These are phyloP conservation scores for Kingdonia uniflora DNA, from an alignment of 164 flowering plant genomes.

Conservation along the genomic window DNA sequence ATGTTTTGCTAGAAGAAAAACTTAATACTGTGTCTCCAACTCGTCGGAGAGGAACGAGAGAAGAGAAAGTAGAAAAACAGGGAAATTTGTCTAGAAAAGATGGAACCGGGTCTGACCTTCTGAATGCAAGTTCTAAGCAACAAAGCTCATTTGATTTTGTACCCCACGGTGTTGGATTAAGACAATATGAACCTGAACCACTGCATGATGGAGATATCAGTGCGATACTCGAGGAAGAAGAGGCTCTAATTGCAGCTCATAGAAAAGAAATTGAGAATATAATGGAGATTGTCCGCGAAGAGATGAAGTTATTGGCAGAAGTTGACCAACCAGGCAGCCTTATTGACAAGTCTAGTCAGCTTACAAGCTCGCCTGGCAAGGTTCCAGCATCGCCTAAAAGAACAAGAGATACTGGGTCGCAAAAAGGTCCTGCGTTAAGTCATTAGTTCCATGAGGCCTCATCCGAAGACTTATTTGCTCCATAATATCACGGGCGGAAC, in stretches of 20 bases:
- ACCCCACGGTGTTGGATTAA: slow-evolving; percentile 24
- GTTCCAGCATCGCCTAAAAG: no score
- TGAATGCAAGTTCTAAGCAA: no score
- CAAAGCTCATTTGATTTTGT: slow-evolving; percentile 32
- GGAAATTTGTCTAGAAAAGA: slow-evolving; percentile 52
- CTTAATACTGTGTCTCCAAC: slow-evolving; percentile 76
- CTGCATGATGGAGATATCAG: slow-evolving; percentile 54
- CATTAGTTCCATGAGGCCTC: no score
- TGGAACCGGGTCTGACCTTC: slow-evolving; percentile 19
- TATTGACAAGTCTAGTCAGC: slow-evolving; percentile 83
- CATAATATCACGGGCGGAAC: no score
- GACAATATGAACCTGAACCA: slow-evolving; percentile 40
- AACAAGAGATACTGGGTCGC: no score
- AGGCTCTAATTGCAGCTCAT: slow-evolving; percentile 85
- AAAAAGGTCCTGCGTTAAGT: no score
- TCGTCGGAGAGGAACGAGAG: no score
- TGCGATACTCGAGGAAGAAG: slow-evolving; percentile 93
- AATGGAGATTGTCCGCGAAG: slow-evolving; percentile 98
- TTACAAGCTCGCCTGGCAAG: slow-evolving; percentile 99
- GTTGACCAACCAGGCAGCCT: slow-evolving; percentile 96
- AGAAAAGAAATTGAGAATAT: slow-evolving; percentile 97
- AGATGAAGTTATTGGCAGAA: slow-evolving; percentile 91
- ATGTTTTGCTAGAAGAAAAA: slow-evolving; percentile 38
- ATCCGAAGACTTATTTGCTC: no score
- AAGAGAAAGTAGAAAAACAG: slow-evolving; percentile 49